These are phyloP conservation scores for Fusarium kyushuense DNA, from an alignment of 2,329 filamentous ascomycete genomes.

Conservation along the genomic window DNA sequence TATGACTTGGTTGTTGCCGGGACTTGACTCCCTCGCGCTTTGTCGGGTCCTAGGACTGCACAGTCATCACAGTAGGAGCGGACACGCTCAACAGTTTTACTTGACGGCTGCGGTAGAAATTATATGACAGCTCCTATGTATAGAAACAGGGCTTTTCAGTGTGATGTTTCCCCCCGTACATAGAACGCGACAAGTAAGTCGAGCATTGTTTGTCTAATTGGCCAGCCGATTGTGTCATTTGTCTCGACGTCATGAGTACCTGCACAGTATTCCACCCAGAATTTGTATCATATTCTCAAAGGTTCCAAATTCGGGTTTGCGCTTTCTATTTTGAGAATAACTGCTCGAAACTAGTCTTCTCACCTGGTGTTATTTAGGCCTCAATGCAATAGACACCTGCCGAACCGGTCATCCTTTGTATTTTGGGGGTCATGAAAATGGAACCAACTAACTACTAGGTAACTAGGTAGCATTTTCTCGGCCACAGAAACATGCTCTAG, in stretches of 20 bases:
- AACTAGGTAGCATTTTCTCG: conserved; percentile 3
- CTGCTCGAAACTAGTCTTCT: neutral
- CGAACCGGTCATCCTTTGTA: conserved; percentile 24
- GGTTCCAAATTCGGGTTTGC: neutral
- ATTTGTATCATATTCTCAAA: neutral
- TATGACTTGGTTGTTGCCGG: neutral
- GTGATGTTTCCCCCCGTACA: neutral
- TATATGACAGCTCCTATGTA: neutral
- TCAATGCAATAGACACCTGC: conserved; percentile 6
- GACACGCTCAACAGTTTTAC: neutral
- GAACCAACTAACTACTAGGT: neutral
- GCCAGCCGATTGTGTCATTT: neutral
- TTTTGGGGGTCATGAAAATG: neutral
- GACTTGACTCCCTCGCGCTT: neutral
- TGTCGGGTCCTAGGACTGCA: conserved; percentile 14
- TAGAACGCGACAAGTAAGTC: neutral
- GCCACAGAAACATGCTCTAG: conserved; percentile 36
- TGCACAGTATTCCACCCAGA: neutral
- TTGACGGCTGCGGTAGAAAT: neutral
- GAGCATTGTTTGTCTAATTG: neutral
- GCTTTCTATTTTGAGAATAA: neutral
- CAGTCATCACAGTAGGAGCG: conserved; percentile 12
- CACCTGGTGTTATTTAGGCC: neutral
- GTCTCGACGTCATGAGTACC: neutral
- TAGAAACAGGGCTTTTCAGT: neutral